Percentiles rank a stretch among this genome's conserved stretches.
Conservation (phyloP, 768 basidiomycete genomes). For the Pleurotus citrinopileatus region DNA sequence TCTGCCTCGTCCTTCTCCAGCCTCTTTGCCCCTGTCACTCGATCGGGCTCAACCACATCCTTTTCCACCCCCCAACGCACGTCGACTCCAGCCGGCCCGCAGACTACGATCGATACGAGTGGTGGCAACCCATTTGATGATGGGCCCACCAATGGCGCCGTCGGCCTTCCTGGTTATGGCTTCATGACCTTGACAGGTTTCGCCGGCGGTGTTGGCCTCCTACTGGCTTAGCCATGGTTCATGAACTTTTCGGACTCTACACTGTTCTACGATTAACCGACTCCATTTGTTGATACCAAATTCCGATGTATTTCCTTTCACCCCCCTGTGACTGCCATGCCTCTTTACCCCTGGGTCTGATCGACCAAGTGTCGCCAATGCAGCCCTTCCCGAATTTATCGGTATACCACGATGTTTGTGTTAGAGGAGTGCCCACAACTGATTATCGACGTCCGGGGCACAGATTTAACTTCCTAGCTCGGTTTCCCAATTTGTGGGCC, state of each 20-base stretch:
- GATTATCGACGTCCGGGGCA: too few relatives aligned
- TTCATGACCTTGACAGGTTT: neutral
- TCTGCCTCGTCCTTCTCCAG: neutral
- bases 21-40: neutral
- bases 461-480: too few relatives aligned
- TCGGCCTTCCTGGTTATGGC: neutral
- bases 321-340: too few relatives aligned
- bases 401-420: too few relatives aligned
- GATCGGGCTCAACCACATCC: neutral
- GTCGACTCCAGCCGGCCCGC: neutral
- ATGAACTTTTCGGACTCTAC: too few relatives aligned
- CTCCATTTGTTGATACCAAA: neutral
- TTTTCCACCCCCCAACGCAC: neutral
- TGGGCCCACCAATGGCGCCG: neutral
- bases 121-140: neutral
- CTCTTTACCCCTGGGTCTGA: neutral
- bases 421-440: too few relatives aligned
- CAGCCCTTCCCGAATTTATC: too few relatives aligned
- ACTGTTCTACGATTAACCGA: neutral
- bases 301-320: neutral
- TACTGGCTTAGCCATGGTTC: neutral
- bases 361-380: neutral
- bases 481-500: too few relatives aligned
- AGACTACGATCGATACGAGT: neutral
- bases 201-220: neutral